Percentiles rank a stretch among this genome's conserved stretches.
These are phyloP conservation scores for Chlamydomonas asymmetrica DNA, from an alignment of 139 green algal species.

Conservation along the genomic window DNA sequence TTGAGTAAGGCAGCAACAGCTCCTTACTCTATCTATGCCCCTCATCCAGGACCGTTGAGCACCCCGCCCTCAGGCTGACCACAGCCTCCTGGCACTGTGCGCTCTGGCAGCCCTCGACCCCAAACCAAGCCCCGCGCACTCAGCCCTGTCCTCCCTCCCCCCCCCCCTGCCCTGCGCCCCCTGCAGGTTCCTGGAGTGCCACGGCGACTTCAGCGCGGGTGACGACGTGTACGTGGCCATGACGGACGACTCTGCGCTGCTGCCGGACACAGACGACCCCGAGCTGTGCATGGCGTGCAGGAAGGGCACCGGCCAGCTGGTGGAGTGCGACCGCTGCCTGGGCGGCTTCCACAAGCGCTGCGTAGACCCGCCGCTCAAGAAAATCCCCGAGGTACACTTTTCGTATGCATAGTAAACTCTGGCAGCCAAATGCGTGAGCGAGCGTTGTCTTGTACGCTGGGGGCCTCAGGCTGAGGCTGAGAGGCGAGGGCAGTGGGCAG, in stretches of 20 bases:
- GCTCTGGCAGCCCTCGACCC: neutral
- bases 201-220: neutral
- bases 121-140: neutral
- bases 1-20: no score
- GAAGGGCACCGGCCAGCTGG: conserved; percentile 39
- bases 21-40: no score
- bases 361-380: conserved; percentile 70
- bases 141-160: neutral
- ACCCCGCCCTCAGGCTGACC: neutral
- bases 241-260: neutral
- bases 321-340: conserved; percentile 91
- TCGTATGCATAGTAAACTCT: no score
- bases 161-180: neutral
- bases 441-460: no score
- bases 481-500: no score
- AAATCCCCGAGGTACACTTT: conserved; percentile 78
- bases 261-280: conserved; percentile 8
- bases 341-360: conserved; percentile 86
- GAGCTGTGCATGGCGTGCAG: conserved; percentile 26
- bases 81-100: neutral
- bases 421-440: no score
- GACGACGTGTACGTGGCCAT: conserved; percentile 28
- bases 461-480: no score
- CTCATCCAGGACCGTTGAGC: neutral
- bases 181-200: conserved; percentile 2